Evolutionary conservation across 2,329 filamentous ascomycete species (phyloP).

Genomic region (Hyphodiscus sp.): DNA sequence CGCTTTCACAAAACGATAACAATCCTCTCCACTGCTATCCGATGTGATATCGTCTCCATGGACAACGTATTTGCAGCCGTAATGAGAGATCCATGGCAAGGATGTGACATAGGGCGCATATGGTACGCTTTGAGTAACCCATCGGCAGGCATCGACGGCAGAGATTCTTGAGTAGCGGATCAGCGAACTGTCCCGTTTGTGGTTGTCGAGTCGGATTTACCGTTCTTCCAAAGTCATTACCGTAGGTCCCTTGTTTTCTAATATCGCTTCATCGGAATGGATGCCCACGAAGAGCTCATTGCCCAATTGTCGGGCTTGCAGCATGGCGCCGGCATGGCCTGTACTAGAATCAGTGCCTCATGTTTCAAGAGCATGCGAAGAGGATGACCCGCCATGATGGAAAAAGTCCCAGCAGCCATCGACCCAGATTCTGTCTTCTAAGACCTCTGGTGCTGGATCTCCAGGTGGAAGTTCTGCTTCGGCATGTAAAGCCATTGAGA

Average conservation of each 20-base stretch:
- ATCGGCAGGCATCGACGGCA: constrained; percentile 90
- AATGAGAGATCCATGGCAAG: constrained; percentile 89
- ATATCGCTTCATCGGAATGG: constrained; percentile 90
- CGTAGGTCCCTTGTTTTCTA: constrained; percentile 95
- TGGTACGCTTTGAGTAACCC: constrained; percentile 79
- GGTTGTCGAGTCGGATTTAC: constrained; percentile 34
- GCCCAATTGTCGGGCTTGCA: constrained; percentile 89
- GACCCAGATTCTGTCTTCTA: constrained; percentile 81
- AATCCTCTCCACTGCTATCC: constrained; percentile 88
- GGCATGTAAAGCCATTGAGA: constrained; percentile 7
- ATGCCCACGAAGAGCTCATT: constrained; percentile 85
- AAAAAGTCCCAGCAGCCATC: constrained; percentile 99
- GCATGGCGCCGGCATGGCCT: constrained; percentile 95
- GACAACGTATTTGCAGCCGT: constrained; percentile 91
- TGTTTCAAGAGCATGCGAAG: constrained; percentile 1
- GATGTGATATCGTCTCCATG: constrained; percentile 97
- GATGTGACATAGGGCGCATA: constrained; percentile 92
- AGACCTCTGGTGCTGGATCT: constrained; percentile 26
- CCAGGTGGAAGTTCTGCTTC: constrained; percentile 24
- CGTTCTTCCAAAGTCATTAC: constrained; percentile 94
- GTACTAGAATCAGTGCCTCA: constrained; percentile 3
- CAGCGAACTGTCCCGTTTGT: constrained; percentile 20
- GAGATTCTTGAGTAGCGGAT: constrained; percentile 53
- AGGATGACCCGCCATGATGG: constrained; percentile 66
- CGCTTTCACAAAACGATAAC: constrained; percentile 95